Evolutionary conservation across 1,284 basidiomycete genomes (phyloP), one percentile per base, ranked within the genome.

Genomic region (Sanghuangporus baumii): DNA sequence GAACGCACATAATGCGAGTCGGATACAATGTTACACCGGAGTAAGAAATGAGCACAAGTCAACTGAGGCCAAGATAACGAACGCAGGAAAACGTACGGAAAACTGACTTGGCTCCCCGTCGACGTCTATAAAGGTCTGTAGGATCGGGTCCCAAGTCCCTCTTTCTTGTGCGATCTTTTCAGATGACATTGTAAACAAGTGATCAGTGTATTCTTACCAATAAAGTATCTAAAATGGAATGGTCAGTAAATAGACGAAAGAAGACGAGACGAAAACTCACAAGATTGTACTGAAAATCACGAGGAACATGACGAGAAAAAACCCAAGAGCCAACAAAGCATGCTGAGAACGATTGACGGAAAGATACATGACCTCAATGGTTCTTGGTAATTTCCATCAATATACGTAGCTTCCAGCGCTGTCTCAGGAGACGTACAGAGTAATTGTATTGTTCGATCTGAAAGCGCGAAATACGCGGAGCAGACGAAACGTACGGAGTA

Each of bases 291-390:
- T 93, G 73, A 93, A 95, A 14, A 95, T 85, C 2, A 92, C 85
- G 41, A 95, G 78, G 0, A 93, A 85, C 84, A 93, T 93, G 58
- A 87, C 73, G n/a, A 95, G 89, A 74, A 96, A 95, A 74, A 95
- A 96, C 2, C 85, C 84, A 43, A 96, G 84, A 0, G 93, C 93
- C 7, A 93, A 80, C 0, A 96, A 79, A 0, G 93, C 93, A 68
- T 96, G 91, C 70, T 92, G 88, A 0, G 91, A 94, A 64, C 91
- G 79, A 59, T 88, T 81, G 47, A 94, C 87, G n/a, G 91, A 88
- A 40, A 95, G 82, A 71, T 89, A 93, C 93, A 95, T 95, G 68
- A 95, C 92, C 77, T 95, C 92, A 63, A 95, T 95, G 0, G 93
- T 95, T 59, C 87, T 91, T 66, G 11, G 43, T 11, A 7, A 12